Evolutionary conservation across 257 asterid species (phyloP).

Genomic region (Nicotiana paniculata): DNA sequence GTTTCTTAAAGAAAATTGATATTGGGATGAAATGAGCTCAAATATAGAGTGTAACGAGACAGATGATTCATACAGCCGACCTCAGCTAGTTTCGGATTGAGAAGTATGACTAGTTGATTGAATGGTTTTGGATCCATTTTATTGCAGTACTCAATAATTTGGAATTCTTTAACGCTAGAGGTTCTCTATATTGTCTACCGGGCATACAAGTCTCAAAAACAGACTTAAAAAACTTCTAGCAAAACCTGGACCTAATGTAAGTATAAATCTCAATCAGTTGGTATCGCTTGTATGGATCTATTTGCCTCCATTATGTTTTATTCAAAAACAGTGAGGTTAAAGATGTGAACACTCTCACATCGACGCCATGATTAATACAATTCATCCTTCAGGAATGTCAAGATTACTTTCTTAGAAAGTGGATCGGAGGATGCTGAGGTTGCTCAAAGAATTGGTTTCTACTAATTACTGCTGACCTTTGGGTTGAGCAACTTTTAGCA

Average conservation of each 20-base stretch:
- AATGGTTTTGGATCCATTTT: neutral
- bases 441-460: slow-evolving; percentile 45
- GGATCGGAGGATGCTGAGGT: slow-evolving; percentile 26
- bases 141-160: too few species aligned
- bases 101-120: neutral
- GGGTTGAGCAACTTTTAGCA: slow-evolving; percentile 42
- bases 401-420: slow-evolving; percentile 15
- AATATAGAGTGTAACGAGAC: neutral
- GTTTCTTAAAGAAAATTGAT: neutral
- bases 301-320: too few species aligned
- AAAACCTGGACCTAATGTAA: too few species aligned
- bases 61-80: neutral
- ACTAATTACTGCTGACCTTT: slow-evolving; percentile 40
- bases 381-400: slow-evolving; percentile 10
- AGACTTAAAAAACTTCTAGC: too few species aligned
- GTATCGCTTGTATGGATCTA: too few species aligned
- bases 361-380: slow-evolving; percentile 16
- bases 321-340: too few species aligned
- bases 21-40: neutral
- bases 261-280: too few species aligned
- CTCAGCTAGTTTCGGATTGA: neutral
- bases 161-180: too few species aligned
- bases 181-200: too few species aligned
- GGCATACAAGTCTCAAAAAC: too few species aligned
- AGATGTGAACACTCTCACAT: neutral